A percentile compares a stretch with the other conserved stretches of the same genome.
phyloP scores from a whole-genome alignment of 2,329 filamentous ascomycete genomes.

The Graphiopsis chlorocephala region DNA sequence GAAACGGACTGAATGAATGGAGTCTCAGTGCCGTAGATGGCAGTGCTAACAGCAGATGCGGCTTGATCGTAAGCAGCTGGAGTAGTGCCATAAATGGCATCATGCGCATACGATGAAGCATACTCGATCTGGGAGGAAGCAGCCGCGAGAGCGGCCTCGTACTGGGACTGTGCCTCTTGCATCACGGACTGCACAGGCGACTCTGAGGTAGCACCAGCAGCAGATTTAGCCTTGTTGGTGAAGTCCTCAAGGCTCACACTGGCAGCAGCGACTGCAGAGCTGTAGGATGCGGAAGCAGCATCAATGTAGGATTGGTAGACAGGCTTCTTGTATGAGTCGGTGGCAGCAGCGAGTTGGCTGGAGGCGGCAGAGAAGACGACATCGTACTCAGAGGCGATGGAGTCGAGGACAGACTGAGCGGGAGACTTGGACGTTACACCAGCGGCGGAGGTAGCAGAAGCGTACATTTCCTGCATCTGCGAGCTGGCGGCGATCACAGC shows the following conservation, averaged over 20 bases:
- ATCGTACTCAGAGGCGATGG: conserved; percentile 31
- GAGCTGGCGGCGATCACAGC: conserved; percentile 34
- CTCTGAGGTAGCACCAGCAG: conserved; percentile 20
- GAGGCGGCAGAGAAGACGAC: conserved; percentile 31
- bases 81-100: conserved; percentile 45
- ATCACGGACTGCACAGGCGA: conserved; percentile 24
- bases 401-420: conserved; percentile 29
- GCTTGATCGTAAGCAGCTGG: conserved; percentile 39
- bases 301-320: conserved; percentile 67
- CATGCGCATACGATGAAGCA: conserved; percentile 47
- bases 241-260: conserved; percentile 21
- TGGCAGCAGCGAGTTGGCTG: conserved; percentile 46
- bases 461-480: conserved; percentile 27
- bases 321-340: conserved; percentile 34
- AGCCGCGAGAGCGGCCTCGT: conserved; percentile 21
- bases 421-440: conserved; percentile 26
- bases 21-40: conserved; percentile 48
- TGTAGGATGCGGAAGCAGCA: conserved; percentile 50
- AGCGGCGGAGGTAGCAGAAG: conserved; percentile 24
- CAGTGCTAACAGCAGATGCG: conserved; percentile 46
- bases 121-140: conserved; percentile 42
- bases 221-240: conserved; percentile 21
- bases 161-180: conserved; percentile 22
- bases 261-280: conserved; percentile 27
- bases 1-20: conserved; percentile 54